Evolutionary conservation across 176 grass and related monocot genomes (phyloP).

Genomic region (Areca catechu): DNA sequence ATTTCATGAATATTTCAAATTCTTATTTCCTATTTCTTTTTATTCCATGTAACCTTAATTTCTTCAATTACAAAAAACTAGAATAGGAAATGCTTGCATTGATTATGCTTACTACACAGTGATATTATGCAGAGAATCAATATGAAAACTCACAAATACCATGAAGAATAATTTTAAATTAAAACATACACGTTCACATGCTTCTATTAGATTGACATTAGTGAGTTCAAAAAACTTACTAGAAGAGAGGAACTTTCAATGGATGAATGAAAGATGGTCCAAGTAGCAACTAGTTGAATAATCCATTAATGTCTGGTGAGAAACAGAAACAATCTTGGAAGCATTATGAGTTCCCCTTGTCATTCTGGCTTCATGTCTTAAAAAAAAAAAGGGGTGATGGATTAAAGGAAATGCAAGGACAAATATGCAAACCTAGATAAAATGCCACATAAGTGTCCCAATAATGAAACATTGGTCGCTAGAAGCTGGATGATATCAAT

Average conservation of each 20-base stretch:
- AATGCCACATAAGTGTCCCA: slow-evolving; percentile 93
- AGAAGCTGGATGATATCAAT: slow-evolving; percentile 85
- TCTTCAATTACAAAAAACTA: too few species aligned
- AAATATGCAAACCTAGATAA: slow-evolving; percentile 96
- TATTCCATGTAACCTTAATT: too few species aligned
- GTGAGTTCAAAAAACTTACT: slow-evolving; percentile 50
- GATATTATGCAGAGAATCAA: too few species aligned
- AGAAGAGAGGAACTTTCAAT: slow-evolving; percentile 67
- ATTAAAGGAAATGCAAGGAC: slow-evolving; percentile 38
- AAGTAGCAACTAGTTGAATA: slow-evolving; percentile 83
- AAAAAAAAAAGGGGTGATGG: slow-evolving; percentile 3
- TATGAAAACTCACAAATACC: too few species aligned
- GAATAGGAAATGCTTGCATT: too few species aligned
- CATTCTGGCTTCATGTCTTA: too few species aligned
- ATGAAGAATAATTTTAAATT: too few species aligned
- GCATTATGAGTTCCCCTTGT: too few species aligned
- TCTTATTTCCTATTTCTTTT: too few species aligned
- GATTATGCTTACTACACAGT: too few species aligned
- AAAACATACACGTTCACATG: too few species aligned
- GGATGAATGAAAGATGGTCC: slow-evolving; percentile 71
- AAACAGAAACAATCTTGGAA: slow-evolving; percentile 10
- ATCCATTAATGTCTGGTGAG: slow-evolving; percentile 61
- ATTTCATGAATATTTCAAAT: too few species aligned
- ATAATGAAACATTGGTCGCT: slow-evolving; percentile 83
- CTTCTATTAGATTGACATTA: not conserved